Evolutionary conservation across 345 rosid species (phyloP), one percentile per base, ranked within the genome.

Genomic region (Eucalyptus rudis): DNA sequence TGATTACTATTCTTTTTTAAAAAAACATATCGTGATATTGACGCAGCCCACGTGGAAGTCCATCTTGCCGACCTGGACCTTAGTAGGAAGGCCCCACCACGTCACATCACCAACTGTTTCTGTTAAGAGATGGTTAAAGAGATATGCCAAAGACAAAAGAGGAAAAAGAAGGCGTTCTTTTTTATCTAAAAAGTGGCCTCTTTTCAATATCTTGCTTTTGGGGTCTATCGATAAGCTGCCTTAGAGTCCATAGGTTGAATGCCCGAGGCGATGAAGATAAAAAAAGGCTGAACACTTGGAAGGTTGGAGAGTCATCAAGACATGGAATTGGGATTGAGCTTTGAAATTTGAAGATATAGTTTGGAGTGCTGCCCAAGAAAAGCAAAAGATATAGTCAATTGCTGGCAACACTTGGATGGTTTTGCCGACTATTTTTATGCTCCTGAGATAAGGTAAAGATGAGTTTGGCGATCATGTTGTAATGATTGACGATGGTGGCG

Each of bases 61-160:
- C 83, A 76, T 76, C 83, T 76, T 36, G 83, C 83, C 83, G 83
- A 76, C 83, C 27, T 76, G 83, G 83, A 76, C 83, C 83, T 40
- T 76, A 76, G 29, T 76, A 76, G 83, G 83, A 76, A 76, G 83
- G 47, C 27, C 47, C 83, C 83, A 20, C 83, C 83, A 76, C 3
- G 43, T 40, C 83, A 40, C 83, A 76, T 76, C 83, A 76, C 83
- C 90, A 91, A 87, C 90, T 91, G 92, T 91, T 86, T 89, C 88
- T 27, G 90, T 88, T 88, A 64, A 44, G 79, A 86, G 87, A 88
- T 80, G 88, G 83, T 90, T 90, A 71, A 86, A 88, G 80, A 58
- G 90, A 86, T 44, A 51, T 36, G 44, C 68, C 68, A 88, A 83
- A 51, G 50, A 62, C 50, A 80, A 44, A 87, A 56, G 22, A 19